Base-by-base conservation (phyloP, 345 rosid species). In the Aegle marmelos region DNA sequence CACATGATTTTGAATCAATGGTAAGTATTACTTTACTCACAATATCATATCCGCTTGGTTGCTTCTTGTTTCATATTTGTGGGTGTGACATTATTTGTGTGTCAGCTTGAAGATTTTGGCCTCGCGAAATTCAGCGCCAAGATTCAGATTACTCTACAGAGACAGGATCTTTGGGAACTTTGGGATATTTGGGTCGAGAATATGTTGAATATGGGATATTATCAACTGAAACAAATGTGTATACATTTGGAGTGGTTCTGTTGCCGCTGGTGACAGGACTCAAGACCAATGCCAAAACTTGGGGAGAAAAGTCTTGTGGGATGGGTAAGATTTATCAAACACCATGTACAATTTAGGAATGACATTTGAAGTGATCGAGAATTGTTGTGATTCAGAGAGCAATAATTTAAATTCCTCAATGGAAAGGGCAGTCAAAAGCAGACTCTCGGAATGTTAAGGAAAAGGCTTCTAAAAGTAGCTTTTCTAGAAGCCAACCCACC, bases 21-120 rank as follows among this genome's bases (percentile, higher is more conserved):
- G 95, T 91, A 91, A 82, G 17, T 50, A 30, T 9, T 50, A n/a
- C 9, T 68, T 68, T 45, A 13, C 14, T 14, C 37, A 34, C 37
- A 30, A 9, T 11, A 13, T 62, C 30, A 10, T 24, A 37, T 27
- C 19, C 6, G 67, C 17, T 14, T 4, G 19, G 5, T 30, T 39
- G 50, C 17, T 13, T 45, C 50, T 45, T 9, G 50, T 45, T 45
- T 13, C 50, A 13, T 45, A 0, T 45, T 45, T 45, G 50, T 45
- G 17, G 58, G 6, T 34, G 58, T 67, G 30, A 63, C 77, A 14
- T 67, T 31, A 57, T 57, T 75, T n/a, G n/a, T 61, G 36, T 28
- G 60, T 74, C 71, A 91, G 90, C 84, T 91, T 14, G 95, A 93
- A 81, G 93, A 89, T 82, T 89, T 89, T 69, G 93, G 95, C 21